Conservation (phyloP, 2,329 filamentous ascomycete genomes). For the Teratosphaeria zuluensis region DNA sequence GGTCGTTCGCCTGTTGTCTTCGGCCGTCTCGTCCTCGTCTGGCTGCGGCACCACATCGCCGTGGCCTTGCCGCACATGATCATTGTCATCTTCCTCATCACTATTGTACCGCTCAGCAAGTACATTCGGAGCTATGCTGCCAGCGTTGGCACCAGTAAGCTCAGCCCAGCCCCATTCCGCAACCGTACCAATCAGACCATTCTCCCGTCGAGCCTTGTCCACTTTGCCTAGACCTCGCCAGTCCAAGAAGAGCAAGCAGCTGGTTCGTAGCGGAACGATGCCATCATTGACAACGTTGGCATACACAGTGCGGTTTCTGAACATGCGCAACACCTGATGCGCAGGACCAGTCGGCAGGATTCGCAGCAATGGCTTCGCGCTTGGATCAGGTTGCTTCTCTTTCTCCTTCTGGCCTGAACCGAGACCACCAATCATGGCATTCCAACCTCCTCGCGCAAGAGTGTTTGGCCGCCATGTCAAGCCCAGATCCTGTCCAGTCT, state of each 20-base stretch:
- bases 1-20: slow-evolving; percentile 40
- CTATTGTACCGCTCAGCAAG: slow-evolving; percentile 12
- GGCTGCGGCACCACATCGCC: slow-evolving; percentile 58
- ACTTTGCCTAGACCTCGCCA: slow-evolving; percentile 91
- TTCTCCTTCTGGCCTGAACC: slow-evolving; percentile 51
- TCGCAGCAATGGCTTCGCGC: slow-evolving; percentile 77
- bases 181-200: slow-evolving; percentile 83
- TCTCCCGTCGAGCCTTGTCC: slow-evolving; percentile 86
- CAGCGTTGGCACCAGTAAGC: slow-evolving; percentile 62
- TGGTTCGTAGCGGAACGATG: slow-evolving; percentile 89
- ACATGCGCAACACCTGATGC: slow-evolving; percentile 75
- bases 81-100: slow-evolving; percentile 16
- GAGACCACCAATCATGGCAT: slow-evolving; percentile 72
- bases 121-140: slow-evolving; percentile 34
- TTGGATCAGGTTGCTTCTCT: slow-evolving; percentile 53
- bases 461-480: slow-evolving; percentile 89
- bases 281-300: slow-evolving; percentile 97
- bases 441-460: slow-evolving; percentile 77
- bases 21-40: slow-evolving; percentile 51
- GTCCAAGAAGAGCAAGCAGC: slow-evolving; percentile 90
- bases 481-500: slow-evolving; percentile 89
- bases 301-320: slow-evolving; percentile 83
- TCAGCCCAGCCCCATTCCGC: slow-evolving; percentile 94
- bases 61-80: slow-evolving; percentile 16
- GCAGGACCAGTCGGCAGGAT: slow-evolving; percentile 88